Base-by-base conservation (phyloP, 345 rosid species). In the Clarkia xantiana region DNA sequence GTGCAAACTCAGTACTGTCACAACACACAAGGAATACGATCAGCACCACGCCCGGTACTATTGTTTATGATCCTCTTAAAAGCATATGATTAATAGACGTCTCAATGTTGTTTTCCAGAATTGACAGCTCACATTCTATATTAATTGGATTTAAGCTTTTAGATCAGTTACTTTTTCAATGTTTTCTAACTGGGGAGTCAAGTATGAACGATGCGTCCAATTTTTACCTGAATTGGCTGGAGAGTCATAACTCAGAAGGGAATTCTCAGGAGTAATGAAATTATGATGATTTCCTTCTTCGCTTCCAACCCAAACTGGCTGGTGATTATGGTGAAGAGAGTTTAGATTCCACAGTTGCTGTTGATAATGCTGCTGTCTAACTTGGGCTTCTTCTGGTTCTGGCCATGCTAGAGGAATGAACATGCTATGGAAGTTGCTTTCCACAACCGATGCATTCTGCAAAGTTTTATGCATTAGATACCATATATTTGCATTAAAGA, bases 381-480 rank as follows among this genome's bases (percentile, higher is more conserved):
- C 79, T 51, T 67, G 78, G 2, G 44, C 68, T 50, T 53, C 67
- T 59, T 69, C 77, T 51, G 67, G 68, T 56, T 80, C 87, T 42
- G 95, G 75, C 86, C 85, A 78, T 66, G 67, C 68, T 14, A 64
- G 55, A 61, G 90, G 95, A 80, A 74, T 65, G 43, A 61, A 57
- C 73, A 79, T 73, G 63, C 71, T 49, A 18, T 71, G 65, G 54
- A 78, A 79, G 71, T 71, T 80, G 57, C 79, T 60, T 10, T 84
- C 96, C 56, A 73, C 64, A 48, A 79, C 50, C 42, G 88, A 68
- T 62, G 76, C 90, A 42, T 59, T 65, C 96, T 93, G 70, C 62
- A 58, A 4, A 44, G 12, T 40, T 46, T 10, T 12, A 16, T 34
- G 13, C 15, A 6, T 45, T 1, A 13, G 36, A 7, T 29, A 29